Evolutionary conservation across 2,329 filamentous ascomycete genomes (phyloP).

Genomic region (Aspergillus nomiae): DNA sequence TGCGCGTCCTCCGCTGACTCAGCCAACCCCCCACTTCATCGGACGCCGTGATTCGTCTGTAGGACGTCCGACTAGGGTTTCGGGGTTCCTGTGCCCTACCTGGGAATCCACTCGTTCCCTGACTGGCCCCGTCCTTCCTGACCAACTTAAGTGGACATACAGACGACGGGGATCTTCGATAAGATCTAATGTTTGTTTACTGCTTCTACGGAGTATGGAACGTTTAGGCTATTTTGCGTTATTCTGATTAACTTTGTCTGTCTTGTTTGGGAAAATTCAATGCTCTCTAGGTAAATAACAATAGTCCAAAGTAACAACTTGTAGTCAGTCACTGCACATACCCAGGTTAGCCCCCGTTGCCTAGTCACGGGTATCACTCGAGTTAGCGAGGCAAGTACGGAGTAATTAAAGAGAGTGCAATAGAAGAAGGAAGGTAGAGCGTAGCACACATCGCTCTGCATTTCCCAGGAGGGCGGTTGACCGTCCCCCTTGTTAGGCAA

Average conservation of each 20-base stretch:
- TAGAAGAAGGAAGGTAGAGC: neutral
- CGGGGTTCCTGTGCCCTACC: slow-evolving; percentile 3
- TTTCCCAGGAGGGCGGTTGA: neutral
- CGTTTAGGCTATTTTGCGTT: slow-evolving; percentile 1
- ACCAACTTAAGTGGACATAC: neutral
- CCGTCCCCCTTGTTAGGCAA: slow-evolving; percentile 1
- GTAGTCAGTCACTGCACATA: neutral
- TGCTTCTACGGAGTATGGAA: neutral
- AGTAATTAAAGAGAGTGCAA: neutral
- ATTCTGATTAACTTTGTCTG: neutral
- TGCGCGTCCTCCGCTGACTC: slow-evolving; percentile 39
- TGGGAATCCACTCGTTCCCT: slow-evolving; percentile 10
- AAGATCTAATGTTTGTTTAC: slow-evolving; percentile 13
- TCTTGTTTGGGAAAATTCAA: neutral
- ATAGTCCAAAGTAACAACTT: neutral
- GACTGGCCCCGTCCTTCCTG: neutral
- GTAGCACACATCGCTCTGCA: neutral
- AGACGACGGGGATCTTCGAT: slow-evolving; percentile 15
- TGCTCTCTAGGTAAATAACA: neutral
- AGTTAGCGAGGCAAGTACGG: neutral
- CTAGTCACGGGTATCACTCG: neutral
- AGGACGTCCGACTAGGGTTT: slow-evolving; percentile 3
- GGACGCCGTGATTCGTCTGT: neutral
- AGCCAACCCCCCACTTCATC: slow-evolving; percentile 16
- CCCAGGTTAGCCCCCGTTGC: neutral